phyloP scores from a whole-genome alignment of 2,329 filamentous ascomycete genomes.

The Epichloe scottii region DNA sequence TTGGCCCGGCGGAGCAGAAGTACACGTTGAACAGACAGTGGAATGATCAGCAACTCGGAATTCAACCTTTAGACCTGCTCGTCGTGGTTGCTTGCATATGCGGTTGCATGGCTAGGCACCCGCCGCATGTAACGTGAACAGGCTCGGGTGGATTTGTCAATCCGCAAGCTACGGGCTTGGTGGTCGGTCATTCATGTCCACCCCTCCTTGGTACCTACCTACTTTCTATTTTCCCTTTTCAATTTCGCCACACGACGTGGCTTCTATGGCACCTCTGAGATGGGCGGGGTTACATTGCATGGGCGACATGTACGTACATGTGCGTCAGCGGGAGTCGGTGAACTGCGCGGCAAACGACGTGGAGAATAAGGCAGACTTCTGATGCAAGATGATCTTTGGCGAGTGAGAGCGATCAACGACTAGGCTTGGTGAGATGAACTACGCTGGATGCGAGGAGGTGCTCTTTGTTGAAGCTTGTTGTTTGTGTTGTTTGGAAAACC shows the following conservation, averaged over 20 bases:
- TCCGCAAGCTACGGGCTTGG: neutral
- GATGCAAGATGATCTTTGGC: neutral
- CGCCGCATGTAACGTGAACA: neutral
- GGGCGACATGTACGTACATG: neutral
- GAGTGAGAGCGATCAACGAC: neutral
- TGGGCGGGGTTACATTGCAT: neutral
- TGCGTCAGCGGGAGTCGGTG: neutral
- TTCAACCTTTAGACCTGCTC: neutral
- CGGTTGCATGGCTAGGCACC: neutral
- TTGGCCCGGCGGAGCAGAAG: too few species aligned
- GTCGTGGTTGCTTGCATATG: neutral
- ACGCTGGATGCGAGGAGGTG: too few species aligned
- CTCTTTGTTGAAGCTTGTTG: too few species aligned
- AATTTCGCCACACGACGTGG: too few species aligned
- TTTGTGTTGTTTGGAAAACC: too few species aligned
- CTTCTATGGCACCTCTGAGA: too few species aligned
- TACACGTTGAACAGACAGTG: too few species aligned
- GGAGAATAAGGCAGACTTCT: neutral
- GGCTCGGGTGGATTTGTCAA: too few species aligned
- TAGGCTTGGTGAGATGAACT: too few species aligned
- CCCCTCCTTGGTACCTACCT: too few species aligned
- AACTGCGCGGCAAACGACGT: neutral
- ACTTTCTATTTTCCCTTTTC: too few species aligned
- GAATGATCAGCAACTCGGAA: neutral
- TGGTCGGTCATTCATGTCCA: neutral